These are phyloP conservation scores for Setaria viridis DNA, from an alignment of 202 grass and related monocot genomes.

Conservation along the genomic window DNA sequence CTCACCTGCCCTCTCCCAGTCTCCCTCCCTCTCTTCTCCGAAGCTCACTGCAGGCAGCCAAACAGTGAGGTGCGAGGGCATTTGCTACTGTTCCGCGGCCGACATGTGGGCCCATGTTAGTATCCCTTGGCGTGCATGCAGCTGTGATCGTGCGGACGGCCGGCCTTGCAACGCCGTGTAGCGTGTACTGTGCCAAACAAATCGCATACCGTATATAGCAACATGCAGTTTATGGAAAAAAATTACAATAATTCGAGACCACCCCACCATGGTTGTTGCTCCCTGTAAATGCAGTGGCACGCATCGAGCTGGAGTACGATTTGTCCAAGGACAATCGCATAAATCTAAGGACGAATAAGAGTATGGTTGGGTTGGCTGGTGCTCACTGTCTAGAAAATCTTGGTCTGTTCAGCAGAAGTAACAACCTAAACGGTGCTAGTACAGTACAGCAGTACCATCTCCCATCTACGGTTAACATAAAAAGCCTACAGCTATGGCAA, in stretches of 20 bases:
- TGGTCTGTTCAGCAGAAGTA: neutral
- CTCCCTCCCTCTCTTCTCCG: too few species aligned
- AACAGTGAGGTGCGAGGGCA: neutral
- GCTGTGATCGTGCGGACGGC: neutral
- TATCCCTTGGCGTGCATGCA: neutral
- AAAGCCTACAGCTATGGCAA: neutral
- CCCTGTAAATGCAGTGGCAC: neutral
- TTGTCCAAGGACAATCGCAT: neutral
- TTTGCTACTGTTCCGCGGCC: conserved; percentile 1
- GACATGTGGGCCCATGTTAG: conserved; percentile 35
- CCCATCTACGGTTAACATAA: neutral
- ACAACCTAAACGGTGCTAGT: too few species aligned
- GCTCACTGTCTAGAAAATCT: neutral
- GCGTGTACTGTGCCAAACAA: neutral
- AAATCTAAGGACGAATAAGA: too few species aligned
- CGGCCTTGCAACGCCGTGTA: neutral
- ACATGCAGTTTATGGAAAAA: neutral
- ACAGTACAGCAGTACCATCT: neutral
- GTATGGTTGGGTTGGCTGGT: too few species aligned
- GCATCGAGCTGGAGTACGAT: neutral
- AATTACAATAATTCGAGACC: neutral
- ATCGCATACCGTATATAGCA: neutral
- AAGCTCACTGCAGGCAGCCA: too few species aligned
- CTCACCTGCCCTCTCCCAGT: too few species aligned
- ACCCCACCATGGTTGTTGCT: neutral